A percentile compares a stretch with the other conserved stretches of the same genome.
Conservation (phyloP, 1,284 basidiomycete genomes). For the Cronartium quercuum region DNA sequence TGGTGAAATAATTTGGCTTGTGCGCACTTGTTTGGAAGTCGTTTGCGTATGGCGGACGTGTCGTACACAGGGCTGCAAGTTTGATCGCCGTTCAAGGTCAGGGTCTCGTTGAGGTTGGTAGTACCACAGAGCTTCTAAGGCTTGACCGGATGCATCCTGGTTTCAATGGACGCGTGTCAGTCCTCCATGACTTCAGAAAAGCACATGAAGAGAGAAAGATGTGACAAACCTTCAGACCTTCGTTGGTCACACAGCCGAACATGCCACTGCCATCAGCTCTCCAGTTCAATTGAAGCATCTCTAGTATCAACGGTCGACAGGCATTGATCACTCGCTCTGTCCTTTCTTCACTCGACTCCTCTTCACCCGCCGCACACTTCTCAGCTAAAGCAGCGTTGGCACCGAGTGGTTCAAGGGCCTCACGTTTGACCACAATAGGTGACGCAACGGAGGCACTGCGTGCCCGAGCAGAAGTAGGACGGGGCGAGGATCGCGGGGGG, state of each 20-base stretch:
- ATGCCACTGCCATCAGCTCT: slow-evolving; percentile 22
- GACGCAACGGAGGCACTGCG: not conserved
- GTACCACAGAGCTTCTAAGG: slow-evolving; percentile 36
- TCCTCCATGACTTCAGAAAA: not conserved
- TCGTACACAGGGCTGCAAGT: slow-evolving; percentile 31
- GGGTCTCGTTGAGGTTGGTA: slow-evolving; percentile 35
- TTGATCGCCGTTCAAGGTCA: slow-evolving; percentile 2
- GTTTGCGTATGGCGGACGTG: slow-evolving; percentile 32
- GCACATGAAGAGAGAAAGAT: not conserved
- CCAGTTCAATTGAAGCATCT: slow-evolving; percentile 16
- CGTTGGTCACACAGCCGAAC: slow-evolving; percentile 38
- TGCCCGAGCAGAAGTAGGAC: not conserved
- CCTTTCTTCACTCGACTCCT: slow-evolving; percentile 1
- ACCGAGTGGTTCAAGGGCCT: not conserved
- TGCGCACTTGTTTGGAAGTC: slow-evolving; percentile 27
- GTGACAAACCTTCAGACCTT: slow-evolving; percentile 31
- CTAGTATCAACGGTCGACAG: slow-evolving; percentile 24
- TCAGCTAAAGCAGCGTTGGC: not conserved
- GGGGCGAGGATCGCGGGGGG: slow-evolving; percentile 17
- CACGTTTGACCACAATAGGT: not conserved
- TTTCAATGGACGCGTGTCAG: not conserved
- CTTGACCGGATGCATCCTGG: slow-evolving; percentile 34
- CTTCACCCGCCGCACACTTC: not conserved
- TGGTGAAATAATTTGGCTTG: not conserved
- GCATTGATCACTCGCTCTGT: slow-evolving; percentile 24